Base-by-base conservation (phyloP, 495 filamentous ascomycete genomes). In the Delitschia confertaspora region DNA sequence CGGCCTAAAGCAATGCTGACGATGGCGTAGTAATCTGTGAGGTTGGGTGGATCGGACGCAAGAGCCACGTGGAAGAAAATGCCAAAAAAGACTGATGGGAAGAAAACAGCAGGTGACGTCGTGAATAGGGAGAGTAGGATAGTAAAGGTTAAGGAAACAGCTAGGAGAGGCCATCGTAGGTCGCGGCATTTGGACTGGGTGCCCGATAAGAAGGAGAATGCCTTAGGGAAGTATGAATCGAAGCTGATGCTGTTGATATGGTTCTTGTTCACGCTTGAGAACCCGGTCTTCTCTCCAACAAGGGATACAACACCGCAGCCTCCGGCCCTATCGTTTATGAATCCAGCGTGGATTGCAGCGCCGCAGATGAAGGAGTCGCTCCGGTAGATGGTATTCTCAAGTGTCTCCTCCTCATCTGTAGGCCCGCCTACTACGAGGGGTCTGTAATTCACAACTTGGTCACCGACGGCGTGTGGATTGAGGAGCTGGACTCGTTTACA, bases 61-160 rank as follows among this genome's bases (percentile, higher is more conserved):
- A 68, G 62, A 18, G 55, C 65, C 24, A 66, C 65, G 41, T 65
- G 62, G 51, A 65, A 62, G 57, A 68, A 68, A 33, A 65, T 45
- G 38, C 55, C 55, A 17, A 56, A 21, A 51, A 65, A 68, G 14
- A 55, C 34, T 26, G 60, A 60, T 26, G 53, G 53, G 53, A 66
- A 65, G 53, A 66, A 65, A 6, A 68, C 51, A n/a, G 54, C 53
- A 0, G 65, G 63, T 7, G 50, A 56, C n/a, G 65, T 65, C 6
- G 65, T 68, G 45, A 65, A 68, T n/a, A 68, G 35, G 16, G 56
- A 60, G 2, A 68, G 48, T 4, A 65, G 30, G 23, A 55, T 49
- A 9, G 63, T 64, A 41, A 65, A 66, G 19, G 59, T 55, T 8
- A 65, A 50, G 3, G 60, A 60, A 6, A 68, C 54, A 14, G 38